Conservation (phyloP, 306 rosid species). For the Cajanus cajan region DNA sequence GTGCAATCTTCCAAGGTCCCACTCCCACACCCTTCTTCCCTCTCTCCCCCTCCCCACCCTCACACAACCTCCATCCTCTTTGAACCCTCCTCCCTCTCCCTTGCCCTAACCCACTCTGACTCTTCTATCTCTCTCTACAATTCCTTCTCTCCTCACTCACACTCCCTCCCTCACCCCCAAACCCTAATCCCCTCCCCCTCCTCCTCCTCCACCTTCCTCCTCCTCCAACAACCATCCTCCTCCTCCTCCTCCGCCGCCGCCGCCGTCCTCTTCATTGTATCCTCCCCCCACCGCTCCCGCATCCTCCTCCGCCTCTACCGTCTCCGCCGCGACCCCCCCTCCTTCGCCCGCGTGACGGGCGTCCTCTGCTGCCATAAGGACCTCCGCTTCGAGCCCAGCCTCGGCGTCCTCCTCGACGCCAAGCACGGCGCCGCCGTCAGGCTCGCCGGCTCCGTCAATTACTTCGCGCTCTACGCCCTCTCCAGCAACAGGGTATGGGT, state of each 20-base stretch:
- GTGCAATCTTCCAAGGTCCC: slow-evolving; percentile 40
- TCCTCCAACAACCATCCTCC: too few relatives aligned
- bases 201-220: slow-evolving; percentile 77
- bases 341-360: slow-evolving; percentile 36
- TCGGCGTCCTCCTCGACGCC: slow-evolving; percentile 65
- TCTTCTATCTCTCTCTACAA: slow-evolving; percentile 85
- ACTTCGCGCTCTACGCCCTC: slow-evolving; percentile 63
- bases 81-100: slow-evolving; percentile 74
- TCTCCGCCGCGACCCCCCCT: slow-evolving; percentile 31
- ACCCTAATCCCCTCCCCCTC: slow-evolving; percentile 66
- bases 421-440: slow-evolving; percentile 66
- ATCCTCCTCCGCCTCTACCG: slow-evolving; percentile 68
- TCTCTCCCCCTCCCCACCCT: slow-evolving; percentile 42
- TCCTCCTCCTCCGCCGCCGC: slow-evolving; percentile 45
- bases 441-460: slow-evolving; percentile 72
- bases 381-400: slow-evolving; percentile 39
- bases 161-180: slow-evolving; percentile 54
- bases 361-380: slow-evolving; percentile 52
- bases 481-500: slow-evolving; percentile 60
- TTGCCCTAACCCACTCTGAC: slow-evolving; percentile 83
- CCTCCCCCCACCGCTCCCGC: slow-evolving; percentile 57
- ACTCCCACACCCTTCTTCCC: slow-evolving; percentile 48
- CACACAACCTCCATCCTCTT: slow-evolving; percentile 61
- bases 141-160: slow-evolving; percentile 46
- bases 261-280: slow-evolving; percentile 55